Evolutionary conservation across 139 green algal genomes (phyloP).

Genomic region (Haematococcus lacustris): DNA sequence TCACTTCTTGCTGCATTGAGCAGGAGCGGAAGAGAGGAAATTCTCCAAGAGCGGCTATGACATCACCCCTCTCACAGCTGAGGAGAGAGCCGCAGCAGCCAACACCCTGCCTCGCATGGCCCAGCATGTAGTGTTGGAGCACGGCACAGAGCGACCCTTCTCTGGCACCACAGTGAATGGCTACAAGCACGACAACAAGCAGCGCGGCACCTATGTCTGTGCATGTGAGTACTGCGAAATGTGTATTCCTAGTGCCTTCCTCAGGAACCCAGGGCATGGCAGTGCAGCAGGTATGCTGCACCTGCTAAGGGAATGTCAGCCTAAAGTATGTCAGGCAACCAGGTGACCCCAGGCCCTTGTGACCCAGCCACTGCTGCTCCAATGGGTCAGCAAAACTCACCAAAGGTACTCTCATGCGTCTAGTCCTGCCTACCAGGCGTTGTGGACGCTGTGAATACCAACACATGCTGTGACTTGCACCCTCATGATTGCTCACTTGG

Average conservation of each 20-base stretch:
- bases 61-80: background rate
- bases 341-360: too few species aligned
- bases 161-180: slow-evolving; percentile 51
- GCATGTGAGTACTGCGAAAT: background rate
- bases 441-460: too few species aligned
- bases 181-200: slow-evolving; percentile 65
- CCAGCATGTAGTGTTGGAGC: background rate
- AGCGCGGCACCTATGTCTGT: slow-evolving; percentile 26
- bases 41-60: background rate
- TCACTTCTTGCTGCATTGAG: too few species aligned
- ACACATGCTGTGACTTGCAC: too few species aligned
- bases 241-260: too few species aligned
- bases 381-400: too few species aligned
- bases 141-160: slow-evolving; percentile 46
- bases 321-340: background rate
- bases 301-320: too few species aligned
- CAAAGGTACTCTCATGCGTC: background rate
- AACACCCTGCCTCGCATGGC: background rate
- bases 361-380: too few species aligned
- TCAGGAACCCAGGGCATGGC: background rate
- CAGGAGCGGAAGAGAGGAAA: too few species aligned
- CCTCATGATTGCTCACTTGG: too few species aligned
- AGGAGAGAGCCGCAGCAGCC: background rate
- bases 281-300: too few species aligned
- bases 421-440: background rate